phyloP scores from a whole-genome alignment of 805 yeast genomes.

The Ogataea allantospora region DNA sequence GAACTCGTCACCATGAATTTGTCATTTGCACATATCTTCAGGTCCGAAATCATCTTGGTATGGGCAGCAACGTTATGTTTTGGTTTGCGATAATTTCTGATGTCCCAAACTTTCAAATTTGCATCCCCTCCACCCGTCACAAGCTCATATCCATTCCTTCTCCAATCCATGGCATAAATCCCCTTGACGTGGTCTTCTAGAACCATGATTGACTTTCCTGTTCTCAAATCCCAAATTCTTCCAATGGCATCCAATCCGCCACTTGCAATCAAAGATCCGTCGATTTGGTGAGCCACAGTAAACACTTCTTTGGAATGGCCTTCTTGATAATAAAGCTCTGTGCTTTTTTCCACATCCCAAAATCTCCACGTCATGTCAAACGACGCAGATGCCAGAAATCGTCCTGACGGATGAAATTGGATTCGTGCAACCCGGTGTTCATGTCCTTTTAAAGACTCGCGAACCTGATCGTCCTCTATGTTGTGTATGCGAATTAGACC shows the following conservation, averaged over 20 bases:
- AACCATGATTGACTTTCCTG: constrained; percentile 61
- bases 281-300: constrained; percentile 61
- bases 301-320: constrained; percentile 81
- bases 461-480: constrained; percentile 6
- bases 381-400: constrained; percentile 65
- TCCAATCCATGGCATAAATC: constrained; percentile 70
- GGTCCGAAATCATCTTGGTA: constrained; percentile 63
- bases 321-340: constrained; percentile 67
- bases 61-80: constrained; percentile 65
- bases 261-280: constrained; percentile 73
- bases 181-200: constrained; percentile 70
- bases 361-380: constrained; percentile 84
- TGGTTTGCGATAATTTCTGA: constrained; percentile 47
- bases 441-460: constrained; percentile 39
- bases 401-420: constrained; percentile 63
- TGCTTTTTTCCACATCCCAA: constrained; percentile 64
- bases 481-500: constrained; percentile 31
- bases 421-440: constrained; percentile 56
- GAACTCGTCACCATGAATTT: constrained; percentile 57
- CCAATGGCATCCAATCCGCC: constrained; percentile 78
- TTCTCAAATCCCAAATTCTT: constrained; percentile 81
- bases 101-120: constrained; percentile 80
- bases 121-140: constrained; percentile 88
- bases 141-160: constrained; percentile 68
- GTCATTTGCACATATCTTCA: constrained; percentile 47